Base-by-base conservation (phyloP, 176 grass and related monocot genomes). In the Bothriochloa decipiens region DNA sequence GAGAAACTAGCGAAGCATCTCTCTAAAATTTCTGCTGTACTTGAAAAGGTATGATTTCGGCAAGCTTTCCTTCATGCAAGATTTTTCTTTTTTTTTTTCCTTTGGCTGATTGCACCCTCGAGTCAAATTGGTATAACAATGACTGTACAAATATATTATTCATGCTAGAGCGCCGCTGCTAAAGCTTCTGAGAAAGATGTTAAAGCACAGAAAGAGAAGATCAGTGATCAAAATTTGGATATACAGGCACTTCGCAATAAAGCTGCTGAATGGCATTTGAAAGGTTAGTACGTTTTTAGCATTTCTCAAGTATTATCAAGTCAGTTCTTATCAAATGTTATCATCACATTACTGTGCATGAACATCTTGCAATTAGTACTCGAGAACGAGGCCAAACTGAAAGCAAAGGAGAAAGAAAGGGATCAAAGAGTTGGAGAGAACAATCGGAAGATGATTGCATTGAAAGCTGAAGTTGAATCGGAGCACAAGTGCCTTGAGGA, bases 151-250 rank as follows among this genome's bases (percentile, higher is more conserved):
- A 90, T 52, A 37, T 79, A 40, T 84, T 74, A 2, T 86, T 35
- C 22, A 58, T 82, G 57, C 28, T 85, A 98, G 96, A 75, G 88
- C 49, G 61, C 80, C 74, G 80, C 91, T 67, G 80, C 86, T 73
- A 95, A 92, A 93, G 70, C 73, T 64, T n/a, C 86, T 42, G 96
- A 98, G 86, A 98, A 92, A 83, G 91, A 93, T 81, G 85, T 92
- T 23, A 98, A 98, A 83, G 74, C 87, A 74, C 69, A 80, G 22
- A 98, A 92, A 77, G 77, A 78, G 69, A 93, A 95, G 79, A 81
- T 93, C 70, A 88, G 70, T 70, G 91, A 92, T 71, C 77, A 87
- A 79, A 82, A 42, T 72, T 46, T 87, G 39, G 76, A 86, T 50
- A 75, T 88, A 17, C 81, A 75, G 81, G 47, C 83, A 32, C 83